Evolutionary conservation across 1,284 basidiomycete species (phyloP).

Genomic region (Ceratobasidium sp.): DNA sequence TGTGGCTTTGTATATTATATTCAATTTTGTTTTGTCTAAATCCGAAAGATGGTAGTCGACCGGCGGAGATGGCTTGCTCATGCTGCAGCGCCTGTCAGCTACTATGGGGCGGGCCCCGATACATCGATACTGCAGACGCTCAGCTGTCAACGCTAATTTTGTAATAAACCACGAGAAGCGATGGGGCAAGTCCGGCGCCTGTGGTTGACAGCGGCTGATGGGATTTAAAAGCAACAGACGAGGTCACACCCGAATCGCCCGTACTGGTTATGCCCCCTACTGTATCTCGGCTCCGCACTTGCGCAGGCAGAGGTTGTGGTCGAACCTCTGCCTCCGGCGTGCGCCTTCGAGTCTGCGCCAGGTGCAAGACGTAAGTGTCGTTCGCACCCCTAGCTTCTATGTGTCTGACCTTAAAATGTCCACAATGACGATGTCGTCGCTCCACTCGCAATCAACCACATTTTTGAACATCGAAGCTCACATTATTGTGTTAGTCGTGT

Average conservation of each 20-base stretch:
- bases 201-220: background rate
- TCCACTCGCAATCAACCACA: background rate
- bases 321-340: constrained; percentile 1
- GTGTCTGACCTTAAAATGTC: background rate
- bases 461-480: constrained; percentile 14
- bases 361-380: constrained; percentile 34
- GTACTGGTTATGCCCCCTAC: constrained; percentile 22
- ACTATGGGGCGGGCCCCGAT: background rate
- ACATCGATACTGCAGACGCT: background rate
- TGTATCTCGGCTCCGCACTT: constrained; percentile 19
- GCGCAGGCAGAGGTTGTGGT: constrained; percentile 8
- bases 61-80: too few species aligned
- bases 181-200: too few species aligned
- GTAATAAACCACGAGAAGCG: too few species aligned
- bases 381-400: background rate
- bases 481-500: constrained; percentile 30
- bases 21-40: background rate
- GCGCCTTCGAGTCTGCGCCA: constrained; percentile 10
- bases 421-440: background rate
- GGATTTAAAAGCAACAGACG: too few species aligned
- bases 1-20: constrained; percentile 5
- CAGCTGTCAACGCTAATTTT: background rate
- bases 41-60: too few species aligned
- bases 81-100: too few species aligned
- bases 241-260: too few species aligned